Evolutionary conservation across 2,329 filamentous ascomycete species (phyloP).

Genomic region (Volutella citrinella): DNA sequence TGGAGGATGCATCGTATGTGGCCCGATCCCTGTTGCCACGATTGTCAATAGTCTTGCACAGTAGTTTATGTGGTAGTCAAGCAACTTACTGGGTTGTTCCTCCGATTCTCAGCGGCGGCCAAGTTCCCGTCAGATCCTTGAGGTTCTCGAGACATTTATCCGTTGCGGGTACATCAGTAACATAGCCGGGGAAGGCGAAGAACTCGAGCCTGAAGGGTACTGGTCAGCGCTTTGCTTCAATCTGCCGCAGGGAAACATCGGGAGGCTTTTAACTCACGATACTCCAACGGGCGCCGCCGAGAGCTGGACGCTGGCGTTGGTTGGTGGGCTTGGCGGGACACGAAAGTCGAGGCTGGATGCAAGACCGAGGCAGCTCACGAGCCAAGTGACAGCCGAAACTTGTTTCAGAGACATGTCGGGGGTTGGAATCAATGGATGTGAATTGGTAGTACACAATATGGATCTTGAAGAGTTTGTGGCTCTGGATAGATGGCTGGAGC

Average conservation of each 20-base stretch:
- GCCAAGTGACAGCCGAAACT: conserved; percentile 5
- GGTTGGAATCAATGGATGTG: too few relatives aligned
- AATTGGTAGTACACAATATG: too few relatives aligned
- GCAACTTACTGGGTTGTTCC: conserved; percentile 49
- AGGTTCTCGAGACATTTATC: conserved; percentile 50
- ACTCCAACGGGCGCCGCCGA: conserved; percentile 42
- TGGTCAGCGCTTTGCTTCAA: background rate
- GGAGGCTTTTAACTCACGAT: conserved; percentile 36
- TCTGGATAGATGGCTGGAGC: too few relatives aligned
- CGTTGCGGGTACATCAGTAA: conserved; percentile 49
- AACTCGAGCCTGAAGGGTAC: conserved; percentile 48
- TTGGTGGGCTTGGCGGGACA: conserved; percentile 31
- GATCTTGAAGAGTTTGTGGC: too few relatives aligned
- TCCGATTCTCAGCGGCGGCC: conserved; percentile 55
- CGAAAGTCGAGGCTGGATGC: conserved; percentile 29
- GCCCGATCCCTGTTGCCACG: conserved; percentile 40
- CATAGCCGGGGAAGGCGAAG: conserved; percentile 54
- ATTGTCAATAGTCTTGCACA: too few relatives aligned
- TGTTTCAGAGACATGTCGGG: too few relatives aligned
- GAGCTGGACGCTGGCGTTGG: conserved; percentile 28
- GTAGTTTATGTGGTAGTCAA: background rate
- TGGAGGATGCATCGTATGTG: conserved; percentile 43
- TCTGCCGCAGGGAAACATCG: background rate
- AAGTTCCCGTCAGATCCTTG: conserved; percentile 45
- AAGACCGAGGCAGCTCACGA: conserved; percentile 7